Base-by-base conservation (phyloP, 164 flowering plant genomes). In the Vitis riparia region DNA sequence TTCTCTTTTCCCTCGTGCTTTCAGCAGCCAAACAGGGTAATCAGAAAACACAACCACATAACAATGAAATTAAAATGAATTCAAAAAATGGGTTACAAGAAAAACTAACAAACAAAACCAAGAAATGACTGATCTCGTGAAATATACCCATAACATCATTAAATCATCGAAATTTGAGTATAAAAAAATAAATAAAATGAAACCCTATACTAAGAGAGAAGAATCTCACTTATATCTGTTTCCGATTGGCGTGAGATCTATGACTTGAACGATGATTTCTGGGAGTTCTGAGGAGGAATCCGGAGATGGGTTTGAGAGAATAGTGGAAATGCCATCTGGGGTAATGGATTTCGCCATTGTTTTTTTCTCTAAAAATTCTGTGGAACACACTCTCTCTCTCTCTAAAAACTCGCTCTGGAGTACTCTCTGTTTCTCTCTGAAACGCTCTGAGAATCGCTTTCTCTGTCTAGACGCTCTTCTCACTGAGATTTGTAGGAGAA, bases 171-270 rank as follows among this genome's bases (percentile, higher is more conserved):
- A 32, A 3, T 5, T 37, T 37, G 52, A 13, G 29, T 11, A 8
- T 11, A 16, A 66, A 32, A 63, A 44, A 65, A 23, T 1, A 23
- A 23, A 23, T 23, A 23, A 23, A 23, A 23, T 23, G 59, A 32
- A 51, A 37, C 5, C 5, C 44, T 6, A 6, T 37, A 37, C 5
- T 37, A 2, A 37, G 44, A 37, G 44, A 37, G 14, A 27, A 71
- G 65, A 59, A 59, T 70, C 82, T 73, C 29, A 93, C 98, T 74
- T 90, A 82, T 76, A 91, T 70, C 91, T 79, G 73, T 75, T 91
- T n/a, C 99, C 97, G 16, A 83, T 80, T 15, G 84, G 75, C 81
- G 84, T 86, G 59, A 95, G 92, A 80, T 93, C 96, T 56, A 91
- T 65, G 30, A 91, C 89, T 73, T 93, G 99, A 51, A 95, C 84